Base-by-base conservation (phyloP, 2,329 filamentous ascomycete genomes). In the Sporothrix luriei region DNA sequence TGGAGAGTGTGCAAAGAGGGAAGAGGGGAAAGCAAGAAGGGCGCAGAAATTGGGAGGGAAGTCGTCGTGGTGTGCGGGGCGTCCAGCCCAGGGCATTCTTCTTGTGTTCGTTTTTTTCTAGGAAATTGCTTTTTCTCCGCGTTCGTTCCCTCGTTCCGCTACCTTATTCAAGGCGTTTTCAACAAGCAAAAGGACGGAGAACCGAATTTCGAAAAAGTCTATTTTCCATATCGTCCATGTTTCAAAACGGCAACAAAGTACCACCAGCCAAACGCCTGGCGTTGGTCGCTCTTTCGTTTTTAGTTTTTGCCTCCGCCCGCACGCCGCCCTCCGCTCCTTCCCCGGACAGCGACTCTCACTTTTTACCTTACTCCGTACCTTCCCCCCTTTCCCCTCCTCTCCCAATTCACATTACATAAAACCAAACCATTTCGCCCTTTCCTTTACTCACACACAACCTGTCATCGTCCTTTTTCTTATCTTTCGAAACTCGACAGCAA, bases 381-480 rank as follows among this genome's bases (percentile, higher is more conserved):
- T 73, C 73, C 75, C 55, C 54, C 38, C 75, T 75, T 74, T 76
- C 75, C 54, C 55, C 76, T 73, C 74, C 70, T 67, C 68, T 69
- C 73, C 74, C 72, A 75, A 76, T 80, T 82, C 79, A 76, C 80
- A 82, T 83, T 83, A 83, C 81, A 82, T 83, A 83, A 82, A 82
- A 81, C 78, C 79, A 79, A 76, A 78, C 76, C 77, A 76, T 79
- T 79, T 79, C 78, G 76, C 75, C 74, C 77, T 79, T 77, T 77
- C 74, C 76, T 78, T 79, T 80, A 78, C 80, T 78, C 79, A 79
- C 77, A 78, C 77, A 70, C 77, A 78, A 77, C 78, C 78, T 79
- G 77, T 80, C 77, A 79, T 74, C 75, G 76, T 75, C 75, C 73
- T 76, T 76, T 76, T 74, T 74, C 77, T 79, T 78, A 78, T 80